Conservation (phyloP, 257 asterid genomes). For the Solanum commersonii region DNA sequence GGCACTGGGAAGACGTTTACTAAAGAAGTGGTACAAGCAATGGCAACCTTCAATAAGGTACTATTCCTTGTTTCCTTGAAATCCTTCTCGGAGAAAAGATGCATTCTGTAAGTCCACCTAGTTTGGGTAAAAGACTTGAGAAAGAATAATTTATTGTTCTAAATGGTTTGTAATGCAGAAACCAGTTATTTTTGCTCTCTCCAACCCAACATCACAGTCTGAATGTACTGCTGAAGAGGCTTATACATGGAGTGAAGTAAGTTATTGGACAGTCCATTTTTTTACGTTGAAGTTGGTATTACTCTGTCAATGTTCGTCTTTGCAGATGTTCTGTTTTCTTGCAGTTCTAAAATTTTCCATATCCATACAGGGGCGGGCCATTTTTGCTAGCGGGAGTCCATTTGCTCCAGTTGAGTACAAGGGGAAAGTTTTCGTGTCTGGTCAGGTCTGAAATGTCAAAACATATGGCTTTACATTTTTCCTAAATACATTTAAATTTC, state of each 20-base stretch:
- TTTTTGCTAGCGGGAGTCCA: conserved; percentile 87
- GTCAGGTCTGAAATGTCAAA: conserved; percentile 43
- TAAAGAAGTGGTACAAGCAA: conserved; percentile 66
- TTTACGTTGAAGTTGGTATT: neutral
- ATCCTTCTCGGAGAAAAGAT: neutral
- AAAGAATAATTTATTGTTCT: neutral
- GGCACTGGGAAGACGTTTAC: conserved; percentile 90
- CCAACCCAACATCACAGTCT: conserved; percentile 92
- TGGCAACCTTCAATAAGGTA: conserved; percentile 71
- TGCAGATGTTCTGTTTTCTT: neutral
- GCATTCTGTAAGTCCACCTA: neutral
- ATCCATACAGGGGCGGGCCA: conserved; percentile 56
- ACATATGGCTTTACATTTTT: neutral
- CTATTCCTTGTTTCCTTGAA: neutral
- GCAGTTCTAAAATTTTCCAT: neutral
- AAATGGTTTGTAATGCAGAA: conserved; percentile 39
- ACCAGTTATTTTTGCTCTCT: conserved; percentile 79
- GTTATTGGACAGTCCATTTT: neutral
- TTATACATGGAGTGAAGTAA: conserved; percentile 81
- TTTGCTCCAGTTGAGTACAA: conserved; percentile 52
- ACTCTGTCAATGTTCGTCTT: neutral
- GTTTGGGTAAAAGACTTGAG: neutral
- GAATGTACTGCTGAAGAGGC: conserved; percentile 95
- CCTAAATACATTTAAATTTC: neutral
- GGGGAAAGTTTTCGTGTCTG: conserved; percentile 45